Conservation (phyloP, 805 yeast genomes). For the Candida coleopterorum region DNA sequence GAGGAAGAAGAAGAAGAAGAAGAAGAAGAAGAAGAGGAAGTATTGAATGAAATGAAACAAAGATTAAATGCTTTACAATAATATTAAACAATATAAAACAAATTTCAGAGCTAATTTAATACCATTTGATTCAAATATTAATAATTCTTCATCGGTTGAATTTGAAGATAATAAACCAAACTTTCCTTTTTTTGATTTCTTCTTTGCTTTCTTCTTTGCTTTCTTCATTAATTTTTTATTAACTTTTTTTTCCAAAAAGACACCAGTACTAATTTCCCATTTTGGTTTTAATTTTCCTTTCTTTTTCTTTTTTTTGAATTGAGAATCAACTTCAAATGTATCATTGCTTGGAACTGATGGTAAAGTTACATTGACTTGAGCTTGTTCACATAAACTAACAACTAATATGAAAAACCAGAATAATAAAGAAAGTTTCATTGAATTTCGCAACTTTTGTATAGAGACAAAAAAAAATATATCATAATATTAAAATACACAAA, state of each 20-base stretch:
- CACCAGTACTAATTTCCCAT: slow-evolving; percentile 16
- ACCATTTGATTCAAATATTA: neutral
- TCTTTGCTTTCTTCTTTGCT: slow-evolving; percentile 11
- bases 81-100: neutral
- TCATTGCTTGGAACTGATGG: slow-evolving; percentile 1
- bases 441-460: slow-evolving; percentile 1
- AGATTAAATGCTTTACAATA: slow-evolving; percentile 76
- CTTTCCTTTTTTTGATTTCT: neutral
- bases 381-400: neutral
- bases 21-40: slow-evolving; percentile 51
- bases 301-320: slow-evolving; percentile 1
- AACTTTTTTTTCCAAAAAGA: slow-evolving; percentile 13
- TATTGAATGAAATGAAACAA: slow-evolving; percentile 83
- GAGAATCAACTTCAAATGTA: slow-evolving; percentile 1
- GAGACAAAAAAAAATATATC: neutral
- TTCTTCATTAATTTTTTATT: slow-evolving; percentile 8
- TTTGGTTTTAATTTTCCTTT: slow-evolving; percentile 6
- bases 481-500: slow-evolving; percentile 5
- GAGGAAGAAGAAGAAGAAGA: slow-evolving; percentile 13
- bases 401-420: neutral
- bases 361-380: neutral
- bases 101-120: slow-evolving; percentile 3
- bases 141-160: neutral
- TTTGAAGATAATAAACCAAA: slow-evolving; percentile 4
- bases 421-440: neutral